Evolutionary conservation across 2,329 filamentous ascomycete genomes (phyloP).

Genomic region (Alternaria angustiovoidea): DNA sequence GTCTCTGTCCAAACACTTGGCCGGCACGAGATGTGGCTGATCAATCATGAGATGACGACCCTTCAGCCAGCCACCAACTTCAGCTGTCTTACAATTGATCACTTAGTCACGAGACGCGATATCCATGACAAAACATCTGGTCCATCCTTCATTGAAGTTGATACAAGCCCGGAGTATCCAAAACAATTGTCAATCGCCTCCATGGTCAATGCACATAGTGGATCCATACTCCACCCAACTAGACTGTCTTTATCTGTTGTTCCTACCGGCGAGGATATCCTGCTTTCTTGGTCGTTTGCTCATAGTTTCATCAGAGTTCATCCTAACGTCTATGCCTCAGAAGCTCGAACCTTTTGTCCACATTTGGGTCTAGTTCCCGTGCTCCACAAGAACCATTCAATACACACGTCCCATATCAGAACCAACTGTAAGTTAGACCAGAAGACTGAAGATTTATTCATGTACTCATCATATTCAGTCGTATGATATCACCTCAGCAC

Average conservation of each 20-base stretch:
- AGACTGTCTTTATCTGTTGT: accelerated
- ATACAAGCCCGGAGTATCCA: neutral
- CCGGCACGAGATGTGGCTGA: neutral
- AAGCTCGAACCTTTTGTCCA: neutral
- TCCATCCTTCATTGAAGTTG: neutral
- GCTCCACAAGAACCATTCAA: neutral
- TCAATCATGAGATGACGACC: neutral
- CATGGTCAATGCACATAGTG: neutral
- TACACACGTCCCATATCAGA: neutral
- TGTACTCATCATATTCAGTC: neutral
- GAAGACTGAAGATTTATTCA: neutral
- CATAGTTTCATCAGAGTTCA: neutral
- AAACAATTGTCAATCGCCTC: neutral
- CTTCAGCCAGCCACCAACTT: neutral
- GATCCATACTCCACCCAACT: neutral
- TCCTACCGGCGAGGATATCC: too few species aligned
- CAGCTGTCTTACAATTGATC: too few species aligned
- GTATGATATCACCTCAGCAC: neutral
- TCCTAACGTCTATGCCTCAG: neutral
- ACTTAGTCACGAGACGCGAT: neutral
- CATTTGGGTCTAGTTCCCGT: neutral
- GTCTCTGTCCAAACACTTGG: neutral
- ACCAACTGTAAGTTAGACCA: neutral
- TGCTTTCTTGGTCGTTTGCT: neutral
- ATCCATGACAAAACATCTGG: neutral